Evolutionary conservation across 2,329 filamentous ascomycete genomes (phyloP).

Genomic region (Fusarium penzigii): DNA sequence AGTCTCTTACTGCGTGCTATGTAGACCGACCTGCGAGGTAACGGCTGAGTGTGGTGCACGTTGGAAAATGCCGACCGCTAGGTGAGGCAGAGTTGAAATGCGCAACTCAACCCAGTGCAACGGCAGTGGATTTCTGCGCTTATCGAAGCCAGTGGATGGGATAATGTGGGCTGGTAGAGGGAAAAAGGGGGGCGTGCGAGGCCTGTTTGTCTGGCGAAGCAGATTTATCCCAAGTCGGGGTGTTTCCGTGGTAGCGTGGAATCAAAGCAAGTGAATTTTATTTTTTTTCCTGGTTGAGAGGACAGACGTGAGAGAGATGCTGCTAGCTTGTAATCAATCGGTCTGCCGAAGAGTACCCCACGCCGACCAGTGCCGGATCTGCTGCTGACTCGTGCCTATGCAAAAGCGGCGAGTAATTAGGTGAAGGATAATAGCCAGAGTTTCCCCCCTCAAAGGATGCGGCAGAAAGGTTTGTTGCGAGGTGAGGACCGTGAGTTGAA

Average conservation of each 20-base stretch:
- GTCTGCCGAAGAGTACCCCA: constrained; percentile 32
- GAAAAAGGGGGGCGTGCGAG: constrained; percentile 25
- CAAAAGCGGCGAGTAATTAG: constrained; percentile 32
- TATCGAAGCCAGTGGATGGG: constrained; percentile 34
- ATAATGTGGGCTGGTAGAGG: constrained; percentile 22
- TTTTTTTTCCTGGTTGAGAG: constrained; percentile 15
- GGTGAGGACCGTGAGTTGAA: constrained; percentile 13
- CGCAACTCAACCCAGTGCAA: constrained; percentile 22
- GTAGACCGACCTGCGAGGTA: constrained; percentile 5
- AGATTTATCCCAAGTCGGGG: constrained; percentile 30
- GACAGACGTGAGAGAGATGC: constrained; percentile 12
- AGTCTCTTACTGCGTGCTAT: neutral
- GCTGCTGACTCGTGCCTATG: constrained; percentile 34
- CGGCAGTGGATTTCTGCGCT: constrained; percentile 31
- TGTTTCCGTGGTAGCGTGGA: constrained; percentile 36
- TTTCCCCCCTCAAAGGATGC: constrained; percentile 18
- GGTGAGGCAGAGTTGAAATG: constrained; percentile 11
- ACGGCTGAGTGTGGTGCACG: constrained; percentile 10
- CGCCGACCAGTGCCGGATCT: constrained; percentile 34
- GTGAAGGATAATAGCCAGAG: constrained; percentile 15
- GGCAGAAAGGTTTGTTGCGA: constrained; percentile 9
- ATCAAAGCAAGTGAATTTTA: constrained; percentile 21
- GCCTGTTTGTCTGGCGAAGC: constrained; percentile 13
- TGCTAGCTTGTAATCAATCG: constrained; percentile 27
- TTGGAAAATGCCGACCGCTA: constrained; percentile 24